Conservation (phyloP, 495 filamentous ascomycete species). For the Talaromyces ruber region DNA sequence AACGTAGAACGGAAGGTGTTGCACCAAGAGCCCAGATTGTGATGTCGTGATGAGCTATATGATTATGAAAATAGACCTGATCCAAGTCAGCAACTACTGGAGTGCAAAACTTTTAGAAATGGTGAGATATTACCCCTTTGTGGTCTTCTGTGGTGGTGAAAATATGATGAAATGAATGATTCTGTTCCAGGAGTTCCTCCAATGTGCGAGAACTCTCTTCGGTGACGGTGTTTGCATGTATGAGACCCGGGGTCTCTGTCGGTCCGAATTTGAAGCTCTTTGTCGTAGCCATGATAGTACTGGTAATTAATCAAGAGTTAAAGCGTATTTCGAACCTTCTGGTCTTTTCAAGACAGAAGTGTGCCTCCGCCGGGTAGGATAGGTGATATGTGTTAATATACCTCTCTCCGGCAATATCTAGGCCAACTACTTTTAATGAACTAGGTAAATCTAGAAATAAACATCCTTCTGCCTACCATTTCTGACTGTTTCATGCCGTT, state of each 20-base stretch:
- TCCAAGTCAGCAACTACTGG: neutral
- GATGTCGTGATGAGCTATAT: slow-evolving; percentile 2
- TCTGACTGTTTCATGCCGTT: neutral
- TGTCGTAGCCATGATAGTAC: neutral
- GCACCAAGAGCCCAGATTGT: slow-evolving; percentile 6
- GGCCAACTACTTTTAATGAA: neutral
- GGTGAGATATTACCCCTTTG: neutral
- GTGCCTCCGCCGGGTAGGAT: neutral
- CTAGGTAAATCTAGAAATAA: neutral
- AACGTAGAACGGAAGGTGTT: neutral
- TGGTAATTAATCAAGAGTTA: neutral
- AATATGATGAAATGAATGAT: neutral
- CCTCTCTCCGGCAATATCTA: neutral
- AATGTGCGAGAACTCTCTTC: slow-evolving; percentile 1
- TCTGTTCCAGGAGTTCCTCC: neutral
- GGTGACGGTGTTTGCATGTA: neutral
- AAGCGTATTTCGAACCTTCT: neutral
- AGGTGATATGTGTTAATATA: neutral
- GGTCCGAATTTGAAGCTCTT: neutral
- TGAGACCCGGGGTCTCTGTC: neutral
- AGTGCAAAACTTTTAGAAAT: neutral
- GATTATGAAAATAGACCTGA: slow-evolving; percentile 5
- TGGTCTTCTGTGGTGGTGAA: slow-evolving; percentile 4
- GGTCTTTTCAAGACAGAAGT: neutral
- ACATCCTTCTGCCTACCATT: neutral